phyloP scores from a whole-genome alignment of 2,329 filamentous ascomycete species.

The Fusarium anthophilum region DNA sequence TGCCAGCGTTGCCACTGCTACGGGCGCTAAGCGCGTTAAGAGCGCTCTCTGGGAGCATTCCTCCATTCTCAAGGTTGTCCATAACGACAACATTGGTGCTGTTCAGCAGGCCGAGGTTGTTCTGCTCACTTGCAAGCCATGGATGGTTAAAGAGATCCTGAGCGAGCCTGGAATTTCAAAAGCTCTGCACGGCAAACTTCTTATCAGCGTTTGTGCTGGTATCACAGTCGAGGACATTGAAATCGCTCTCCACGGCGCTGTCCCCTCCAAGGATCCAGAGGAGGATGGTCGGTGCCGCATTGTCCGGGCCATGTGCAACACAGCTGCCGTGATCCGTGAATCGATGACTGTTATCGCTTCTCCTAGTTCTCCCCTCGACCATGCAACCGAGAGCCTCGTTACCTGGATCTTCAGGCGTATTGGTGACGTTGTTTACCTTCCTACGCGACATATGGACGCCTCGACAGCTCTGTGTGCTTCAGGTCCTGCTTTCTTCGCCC shows the following conservation, averaged over 20 bases:
- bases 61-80: constrained; percentile 70
- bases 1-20: constrained; percentile 78
- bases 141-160: constrained; percentile 76
- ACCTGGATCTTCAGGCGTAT: constrained; percentile 82
- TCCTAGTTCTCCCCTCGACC: constrained; percentile 65
- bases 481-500: constrained; percentile 78
- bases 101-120: constrained; percentile 76
- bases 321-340: constrained; percentile 79
- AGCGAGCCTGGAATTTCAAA: constrained; percentile 72
- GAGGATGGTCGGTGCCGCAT: constrained; percentile 67
- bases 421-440: constrained; percentile 74
- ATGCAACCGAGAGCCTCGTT: constrained; percentile 65
- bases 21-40: constrained; percentile 75
- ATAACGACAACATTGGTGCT: constrained; percentile 76
- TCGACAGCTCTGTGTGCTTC: constrained; percentile 79
- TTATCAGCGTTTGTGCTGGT: constrained; percentile 84
- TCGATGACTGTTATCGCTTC: constrained; percentile 84
- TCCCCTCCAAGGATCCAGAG: constrained; percentile 57
- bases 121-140: constrained; percentile 83
- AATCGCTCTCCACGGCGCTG: constrained; percentile 66
- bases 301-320: constrained; percentile 87
- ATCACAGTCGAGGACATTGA: constrained; percentile 76
- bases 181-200: constrained; percentile 80
- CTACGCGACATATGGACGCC: constrained; percentile 74
- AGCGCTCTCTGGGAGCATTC: constrained; percentile 71